Conservation (phyloP, 208 protist species). For the Crithidia expoeki region DNA sequence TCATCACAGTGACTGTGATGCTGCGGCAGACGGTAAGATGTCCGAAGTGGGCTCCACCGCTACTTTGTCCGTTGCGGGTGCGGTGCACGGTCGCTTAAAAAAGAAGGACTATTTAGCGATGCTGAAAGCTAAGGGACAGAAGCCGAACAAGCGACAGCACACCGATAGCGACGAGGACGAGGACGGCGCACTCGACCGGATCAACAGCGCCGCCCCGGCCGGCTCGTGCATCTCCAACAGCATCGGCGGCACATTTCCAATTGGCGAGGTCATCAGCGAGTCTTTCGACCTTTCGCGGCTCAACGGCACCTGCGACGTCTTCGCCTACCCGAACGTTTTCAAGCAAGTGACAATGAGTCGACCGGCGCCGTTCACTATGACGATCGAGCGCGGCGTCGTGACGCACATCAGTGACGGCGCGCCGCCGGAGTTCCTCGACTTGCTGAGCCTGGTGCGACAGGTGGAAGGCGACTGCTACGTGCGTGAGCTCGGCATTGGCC, state of each 20-base stretch:
- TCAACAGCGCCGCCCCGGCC: slow-evolving; percentile 11
- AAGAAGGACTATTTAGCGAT: slow-evolving; percentile 83
- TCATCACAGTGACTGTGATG: slow-evolving; percentile 6
- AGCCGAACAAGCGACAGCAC: slow-evolving; percentile 50
- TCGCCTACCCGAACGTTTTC: slow-evolving; percentile 82
- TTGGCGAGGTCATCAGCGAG: slow-evolving; percentile 92
- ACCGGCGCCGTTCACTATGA: slow-evolving; percentile 71
- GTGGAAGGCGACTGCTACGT: slow-evolving; percentile 84
- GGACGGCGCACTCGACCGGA: slow-evolving; percentile 28
- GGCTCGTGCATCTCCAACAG: slow-evolving; percentile 76
- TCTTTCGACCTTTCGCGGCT: slow-evolving; percentile 83
- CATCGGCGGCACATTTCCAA: slow-evolving; percentile 91
- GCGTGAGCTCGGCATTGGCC: slow-evolving; percentile 89
- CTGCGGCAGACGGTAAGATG: neutral
- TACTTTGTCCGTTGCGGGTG: slow-evolving; percentile 18
- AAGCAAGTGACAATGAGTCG: slow-evolving; percentile 76
- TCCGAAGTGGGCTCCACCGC: slow-evolving; percentile 8
- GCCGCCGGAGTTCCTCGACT: slow-evolving; percentile 76
- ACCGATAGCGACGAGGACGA: slow-evolving; percentile 51
- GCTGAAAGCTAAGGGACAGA: slow-evolving; percentile 46
- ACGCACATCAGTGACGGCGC: slow-evolving; percentile 58
- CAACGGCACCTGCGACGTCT: slow-evolving; percentile 77
- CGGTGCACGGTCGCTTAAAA: slow-evolving; percentile 61
- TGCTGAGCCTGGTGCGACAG: slow-evolving; percentile 82
- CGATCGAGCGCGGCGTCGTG: slow-evolving; percentile 73